Conservation (phyloP, 2,329 filamentous ascomycete species). For the Phaeoacremonium minimum region DNA sequence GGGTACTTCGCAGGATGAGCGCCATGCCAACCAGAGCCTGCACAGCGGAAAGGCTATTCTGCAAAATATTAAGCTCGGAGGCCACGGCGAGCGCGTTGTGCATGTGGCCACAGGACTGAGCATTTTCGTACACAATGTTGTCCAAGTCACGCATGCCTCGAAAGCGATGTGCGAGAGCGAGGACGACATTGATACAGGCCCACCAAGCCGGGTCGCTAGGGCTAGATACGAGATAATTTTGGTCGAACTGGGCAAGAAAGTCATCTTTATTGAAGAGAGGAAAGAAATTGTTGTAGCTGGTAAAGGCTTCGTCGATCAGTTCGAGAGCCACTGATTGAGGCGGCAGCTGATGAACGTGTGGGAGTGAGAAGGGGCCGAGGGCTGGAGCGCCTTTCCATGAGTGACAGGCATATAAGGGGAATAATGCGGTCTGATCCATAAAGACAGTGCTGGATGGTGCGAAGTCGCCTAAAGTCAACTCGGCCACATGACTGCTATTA, state of each 20-base stretch:
- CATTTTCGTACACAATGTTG: neutral
- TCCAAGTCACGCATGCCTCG: slow-evolving; percentile 1
- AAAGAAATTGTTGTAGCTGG: no score
- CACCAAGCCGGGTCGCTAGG: slow-evolving; percentile 14
- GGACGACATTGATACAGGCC: slow-evolving; percentile 17
- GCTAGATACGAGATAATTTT: slow-evolving; percentile 32
- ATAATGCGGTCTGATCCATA: no score
- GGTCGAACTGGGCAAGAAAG: no score
- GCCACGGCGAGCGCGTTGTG: no score
- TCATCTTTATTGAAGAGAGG: no score
- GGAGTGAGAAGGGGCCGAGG: slow-evolving; percentile 2
- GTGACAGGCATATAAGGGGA: no score
- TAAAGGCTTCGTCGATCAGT: no score
- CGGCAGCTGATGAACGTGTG: slow-evolving; percentile 1
- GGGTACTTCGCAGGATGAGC: slow-evolving; percentile 15
- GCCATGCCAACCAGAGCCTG: slow-evolving; percentile 20
- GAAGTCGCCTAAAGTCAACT: no score
- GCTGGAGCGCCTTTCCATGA: neutral
- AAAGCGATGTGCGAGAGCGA: slow-evolving; percentile 13
- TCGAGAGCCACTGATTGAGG: neutral
- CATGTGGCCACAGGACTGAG: slow-evolving; percentile 1
- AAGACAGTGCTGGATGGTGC: no score
- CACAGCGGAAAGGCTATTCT: slow-evolving; percentile 6
- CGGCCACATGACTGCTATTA: no score
- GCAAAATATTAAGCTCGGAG: no score